Conservation (phyloP, 345 rosid species). For the Salix arbutifolia region DNA sequence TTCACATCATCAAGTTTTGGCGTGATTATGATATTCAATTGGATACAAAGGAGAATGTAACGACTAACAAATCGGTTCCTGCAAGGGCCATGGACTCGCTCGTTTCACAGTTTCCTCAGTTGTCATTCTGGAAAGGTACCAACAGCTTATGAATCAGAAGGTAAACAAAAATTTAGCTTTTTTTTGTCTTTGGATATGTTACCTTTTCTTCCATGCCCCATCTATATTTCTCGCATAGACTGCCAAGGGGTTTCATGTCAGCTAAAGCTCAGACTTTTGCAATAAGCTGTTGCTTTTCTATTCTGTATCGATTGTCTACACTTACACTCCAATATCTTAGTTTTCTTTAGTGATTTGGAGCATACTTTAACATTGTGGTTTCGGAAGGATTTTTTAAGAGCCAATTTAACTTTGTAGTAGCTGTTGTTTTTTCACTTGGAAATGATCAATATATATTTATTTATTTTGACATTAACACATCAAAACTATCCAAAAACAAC, state of each 20-base stretch:
- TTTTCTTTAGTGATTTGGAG: neutral
- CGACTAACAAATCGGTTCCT: slow-evolving; percentile 16
- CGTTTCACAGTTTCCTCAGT: slow-evolving; percentile 30
- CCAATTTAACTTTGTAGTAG: too few species aligned
- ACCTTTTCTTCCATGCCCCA: neutral
- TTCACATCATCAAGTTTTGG: slow-evolving; percentile 62
- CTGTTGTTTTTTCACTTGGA: too few species aligned
- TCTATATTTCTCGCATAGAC: neutral
- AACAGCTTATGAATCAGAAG: neutral
- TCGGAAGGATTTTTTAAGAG: neutral
- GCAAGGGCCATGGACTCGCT: slow-evolving; percentile 27
- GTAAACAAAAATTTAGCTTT: neutral
- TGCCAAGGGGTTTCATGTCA: neutral
- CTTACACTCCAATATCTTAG: neutral
- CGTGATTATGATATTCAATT: slow-evolving; percentile 21
- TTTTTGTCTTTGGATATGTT: neutral
- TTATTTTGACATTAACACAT: too few species aligned
- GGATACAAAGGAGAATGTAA: slow-evolving; percentile 15
- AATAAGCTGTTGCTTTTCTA: neutral
- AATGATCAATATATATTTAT: too few species aligned
- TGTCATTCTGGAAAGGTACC: slow-evolving; percentile 24
- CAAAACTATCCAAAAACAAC: too few species aligned
- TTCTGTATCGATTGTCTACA: neutral
- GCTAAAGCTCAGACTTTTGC: neutral
- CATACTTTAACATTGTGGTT: too few species aligned